Percentiles rank a stretch among this genome's conserved stretches.
phyloP scores from a whole-genome alignment of 768 basidiomycete species.

The Zangia roseola region DNA sequence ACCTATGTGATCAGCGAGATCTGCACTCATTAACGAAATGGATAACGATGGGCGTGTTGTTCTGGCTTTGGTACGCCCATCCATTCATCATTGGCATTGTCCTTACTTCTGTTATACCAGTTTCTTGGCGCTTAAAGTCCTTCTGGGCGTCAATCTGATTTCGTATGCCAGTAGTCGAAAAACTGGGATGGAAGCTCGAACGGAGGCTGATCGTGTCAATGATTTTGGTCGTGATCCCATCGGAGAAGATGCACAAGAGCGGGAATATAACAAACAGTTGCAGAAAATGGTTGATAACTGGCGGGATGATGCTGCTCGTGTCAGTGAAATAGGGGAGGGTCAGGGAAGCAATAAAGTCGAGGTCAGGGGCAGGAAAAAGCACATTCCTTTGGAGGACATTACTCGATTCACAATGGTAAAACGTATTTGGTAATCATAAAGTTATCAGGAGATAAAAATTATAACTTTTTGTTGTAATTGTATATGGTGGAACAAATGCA shows the following conservation, averaged over 20 bases:
- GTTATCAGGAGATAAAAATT: no score
- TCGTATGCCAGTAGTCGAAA: slow-evolving; percentile 77
- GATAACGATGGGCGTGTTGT: slow-evolving; percentile 59
- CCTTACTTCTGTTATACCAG: slow-evolving; percentile 35
- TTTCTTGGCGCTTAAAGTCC: slow-evolving; percentile 83
- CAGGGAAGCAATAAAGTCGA: slow-evolving; percentile 9
- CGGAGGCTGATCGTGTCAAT: slow-evolving; percentile 73
- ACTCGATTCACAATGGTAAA: slow-evolving; percentile 97
- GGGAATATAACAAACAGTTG: slow-evolving; percentile 81
- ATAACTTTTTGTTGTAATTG: no score
- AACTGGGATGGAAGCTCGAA: slow-evolving; percentile 75
- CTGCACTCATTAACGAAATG: slow-evolving; percentile 52
- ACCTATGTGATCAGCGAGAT: slow-evolving; percentile 39
- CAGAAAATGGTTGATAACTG: slow-evolving; percentile 67
- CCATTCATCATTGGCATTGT: slow-evolving; percentile 16
- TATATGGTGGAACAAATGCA: no score
- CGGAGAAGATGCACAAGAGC: slow-evolving; percentile 87
- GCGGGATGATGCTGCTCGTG: slow-evolving; percentile 63
- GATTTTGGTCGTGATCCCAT: slow-evolving; percentile 90
- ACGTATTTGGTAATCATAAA: slow-evolving; percentile 61
- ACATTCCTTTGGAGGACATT: slow-evolving; percentile 80
- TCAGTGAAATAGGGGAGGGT: slow-evolving; percentile 73
- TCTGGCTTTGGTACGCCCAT: slow-evolving; percentile 81
- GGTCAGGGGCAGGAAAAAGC: slow-evolving; percentile 39
- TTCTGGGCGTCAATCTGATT: slow-evolving; percentile 87